These are phyloP conservation scores for Trichoderma sp. DNA, from an alignment of 2,329 filamentous ascomycete genomes.

Conservation along the genomic window DNA sequence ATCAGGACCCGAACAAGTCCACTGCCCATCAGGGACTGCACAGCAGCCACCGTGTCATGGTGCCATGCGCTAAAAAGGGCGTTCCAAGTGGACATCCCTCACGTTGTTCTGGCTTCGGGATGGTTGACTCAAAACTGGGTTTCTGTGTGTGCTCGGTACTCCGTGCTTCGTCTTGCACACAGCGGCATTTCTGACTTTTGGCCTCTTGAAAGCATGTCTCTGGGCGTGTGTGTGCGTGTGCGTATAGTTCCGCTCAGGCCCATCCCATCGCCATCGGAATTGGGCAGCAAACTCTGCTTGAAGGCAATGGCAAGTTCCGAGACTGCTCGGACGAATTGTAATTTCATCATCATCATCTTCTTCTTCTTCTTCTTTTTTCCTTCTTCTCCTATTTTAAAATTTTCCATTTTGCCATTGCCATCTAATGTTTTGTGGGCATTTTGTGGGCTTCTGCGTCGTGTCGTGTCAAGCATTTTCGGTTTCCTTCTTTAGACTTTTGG, in stretches of 20 bases:
- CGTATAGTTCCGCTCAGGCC: not conserved
- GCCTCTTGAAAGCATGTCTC: not conserved
- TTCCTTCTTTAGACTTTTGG: not conserved
- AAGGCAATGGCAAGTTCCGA: no score
- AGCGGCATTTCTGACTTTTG: conserved; percentile 12
- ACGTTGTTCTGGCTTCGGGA: not conserved
- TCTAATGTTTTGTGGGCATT: not conserved
- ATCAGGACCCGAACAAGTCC: not conserved
- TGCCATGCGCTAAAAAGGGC: not conserved
- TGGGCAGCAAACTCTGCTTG: not conserved
- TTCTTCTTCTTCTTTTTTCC: no score
- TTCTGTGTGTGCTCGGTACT: not conserved
- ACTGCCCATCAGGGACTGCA: not conserved
- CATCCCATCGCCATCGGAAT: not conserved
- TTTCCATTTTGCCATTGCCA: not conserved
- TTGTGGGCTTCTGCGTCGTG: not conserved
- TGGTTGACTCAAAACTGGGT: not conserved
- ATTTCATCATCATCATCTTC: no score
- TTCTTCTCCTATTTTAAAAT: no score
- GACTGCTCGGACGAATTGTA: not conserved
- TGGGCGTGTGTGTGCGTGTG: not conserved
- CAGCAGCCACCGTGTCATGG: not conserved
- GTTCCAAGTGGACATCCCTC: not conserved
- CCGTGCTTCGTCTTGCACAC: not conserved
- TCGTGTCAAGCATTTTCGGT: not conserved